Conservation (phyloP, 163 green algal species). For the Scenedesmus sp. region DNA sequence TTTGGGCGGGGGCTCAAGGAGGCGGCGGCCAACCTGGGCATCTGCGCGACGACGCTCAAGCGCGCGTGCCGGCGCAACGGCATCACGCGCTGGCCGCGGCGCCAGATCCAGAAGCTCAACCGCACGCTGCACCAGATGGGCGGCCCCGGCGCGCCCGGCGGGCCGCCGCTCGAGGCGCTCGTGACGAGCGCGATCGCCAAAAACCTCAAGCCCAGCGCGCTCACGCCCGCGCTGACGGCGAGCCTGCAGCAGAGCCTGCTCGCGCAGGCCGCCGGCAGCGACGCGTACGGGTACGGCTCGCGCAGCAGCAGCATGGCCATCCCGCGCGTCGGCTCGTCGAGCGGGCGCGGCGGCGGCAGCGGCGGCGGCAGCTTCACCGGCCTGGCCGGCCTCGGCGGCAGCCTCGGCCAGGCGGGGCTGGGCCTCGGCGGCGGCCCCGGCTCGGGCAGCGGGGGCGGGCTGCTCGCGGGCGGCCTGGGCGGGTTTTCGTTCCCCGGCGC, state of each 20-base stretch:
- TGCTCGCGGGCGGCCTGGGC: neutral
- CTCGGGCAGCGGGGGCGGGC: neutral
- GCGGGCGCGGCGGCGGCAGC: neutral
- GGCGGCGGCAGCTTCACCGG: constrained; percentile 23
- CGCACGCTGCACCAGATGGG: constrained; percentile 29
- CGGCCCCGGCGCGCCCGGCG: neutral
- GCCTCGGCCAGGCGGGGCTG: too few relatives aligned
- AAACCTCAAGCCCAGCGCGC: constrained; percentile 30
- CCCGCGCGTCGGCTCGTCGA: neutral
- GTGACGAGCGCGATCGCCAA: constrained; percentile 29
- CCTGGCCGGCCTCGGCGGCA: neutral
- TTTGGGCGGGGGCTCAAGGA: constrained; percentile 92
- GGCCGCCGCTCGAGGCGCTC: constrained; percentile 12
- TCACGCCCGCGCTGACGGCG: constrained; percentile 18
- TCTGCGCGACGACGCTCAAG: constrained; percentile 95
- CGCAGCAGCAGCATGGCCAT: constrained; percentile 1
- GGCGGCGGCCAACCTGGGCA: constrained; percentile 86
- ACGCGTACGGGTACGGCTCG: neutral
- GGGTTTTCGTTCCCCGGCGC: constrained; percentile 24
- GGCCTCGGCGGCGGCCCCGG: neutral
- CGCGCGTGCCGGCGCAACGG: constrained; percentile 87
- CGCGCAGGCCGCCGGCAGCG: neutral
- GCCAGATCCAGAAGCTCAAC: constrained; percentile 81
- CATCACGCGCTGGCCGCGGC: constrained; percentile 86
- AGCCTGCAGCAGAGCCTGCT: constrained; percentile 31